phyloP scores from a whole-genome alignment of 495 filamentous ascomycete genomes.

The Tuber aestivum region DNA sequence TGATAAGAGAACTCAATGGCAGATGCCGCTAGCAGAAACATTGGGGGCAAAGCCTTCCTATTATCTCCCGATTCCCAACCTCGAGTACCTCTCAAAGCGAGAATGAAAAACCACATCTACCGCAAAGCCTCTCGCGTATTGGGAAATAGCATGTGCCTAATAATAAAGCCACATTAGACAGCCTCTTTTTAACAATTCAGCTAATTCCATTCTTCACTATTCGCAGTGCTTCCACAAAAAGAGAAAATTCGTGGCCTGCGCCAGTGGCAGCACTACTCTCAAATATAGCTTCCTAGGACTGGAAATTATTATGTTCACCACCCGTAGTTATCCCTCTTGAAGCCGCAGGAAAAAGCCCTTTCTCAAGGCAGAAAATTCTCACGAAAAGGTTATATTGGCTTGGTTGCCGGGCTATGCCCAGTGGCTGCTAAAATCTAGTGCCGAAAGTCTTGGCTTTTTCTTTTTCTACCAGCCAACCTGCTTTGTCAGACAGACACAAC shows the following conservation, averaged over 20 bases:
- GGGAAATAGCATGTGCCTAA: not conserved
- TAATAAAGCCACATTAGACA: not conserved
- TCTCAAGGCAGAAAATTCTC: not conserved
- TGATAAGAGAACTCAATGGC: not conserved
- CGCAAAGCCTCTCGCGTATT: not conserved
- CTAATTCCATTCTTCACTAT: not conserved
- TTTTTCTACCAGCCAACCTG: not conserved
- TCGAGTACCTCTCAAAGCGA: not conserved
- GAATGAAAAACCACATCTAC: not conserved
- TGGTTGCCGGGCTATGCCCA: not conserved
- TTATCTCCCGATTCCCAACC: not conserved
- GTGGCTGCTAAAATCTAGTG: not conserved
- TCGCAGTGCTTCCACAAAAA: not conserved
- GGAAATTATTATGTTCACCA: not conserved
- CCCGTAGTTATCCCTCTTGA: not conserved
- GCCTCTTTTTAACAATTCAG: not conserved
- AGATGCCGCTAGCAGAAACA: not conserved
- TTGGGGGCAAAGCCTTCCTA: not conserved
- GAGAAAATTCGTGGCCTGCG: not conserved
- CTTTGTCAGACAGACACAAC: not conserved
- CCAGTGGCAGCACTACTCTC: not conserved
- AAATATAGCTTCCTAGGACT: not conserved
- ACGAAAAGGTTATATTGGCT: not conserved
- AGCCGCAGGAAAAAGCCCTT: not conserved
- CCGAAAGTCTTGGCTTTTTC: slow-evolving; percentile 1